Evolutionary conservation across 805 yeast genomes (phyloP).

Genomic region (Kregervanrija fluxuum): DNA sequence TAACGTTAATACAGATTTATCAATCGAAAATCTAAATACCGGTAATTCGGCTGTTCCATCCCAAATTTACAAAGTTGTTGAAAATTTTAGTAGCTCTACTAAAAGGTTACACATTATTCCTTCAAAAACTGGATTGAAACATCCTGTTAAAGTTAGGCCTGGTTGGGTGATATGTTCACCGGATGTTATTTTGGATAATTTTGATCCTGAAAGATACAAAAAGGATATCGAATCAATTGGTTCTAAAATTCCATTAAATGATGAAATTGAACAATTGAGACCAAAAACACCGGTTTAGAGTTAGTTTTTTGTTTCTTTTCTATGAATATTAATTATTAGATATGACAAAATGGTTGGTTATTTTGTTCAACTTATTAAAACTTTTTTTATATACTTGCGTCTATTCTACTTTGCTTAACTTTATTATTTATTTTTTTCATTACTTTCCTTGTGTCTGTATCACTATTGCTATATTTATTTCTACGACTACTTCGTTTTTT

Average conservation of each 20-base stretch:
- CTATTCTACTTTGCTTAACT: background rate
- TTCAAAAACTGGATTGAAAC: conserved; percentile 54
- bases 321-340: background rate
- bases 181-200: conserved; percentile 69
- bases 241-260: conserved; percentile 54
- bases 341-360: too few species aligned
- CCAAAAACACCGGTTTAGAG: conserved; percentile 65
- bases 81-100: conserved; percentile 78
- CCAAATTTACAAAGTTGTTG: conserved; percentile 73
- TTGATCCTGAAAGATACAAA: conserved; percentile 41
- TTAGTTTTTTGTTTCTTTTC: background rate
- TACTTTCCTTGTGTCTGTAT: too few species aligned
- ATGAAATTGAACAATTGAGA: conserved; percentile 71
- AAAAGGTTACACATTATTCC: conserved; percentile 84
- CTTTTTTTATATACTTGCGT: background rate
- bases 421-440: background rate
- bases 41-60: conserved; percentile 56
- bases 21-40: conserved; percentile 47
- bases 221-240: conserved; percentile 38
- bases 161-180: conserved; percentile 94
- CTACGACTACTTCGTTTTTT: too few species aligned
- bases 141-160: conserved; percentile 57
- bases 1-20: conserved; percentile 84
- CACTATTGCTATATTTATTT: too few species aligned
- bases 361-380: background rate